Conservation (phyloP, 1,139 yeast species). For the Sugiyamaella sp. region DNA sequence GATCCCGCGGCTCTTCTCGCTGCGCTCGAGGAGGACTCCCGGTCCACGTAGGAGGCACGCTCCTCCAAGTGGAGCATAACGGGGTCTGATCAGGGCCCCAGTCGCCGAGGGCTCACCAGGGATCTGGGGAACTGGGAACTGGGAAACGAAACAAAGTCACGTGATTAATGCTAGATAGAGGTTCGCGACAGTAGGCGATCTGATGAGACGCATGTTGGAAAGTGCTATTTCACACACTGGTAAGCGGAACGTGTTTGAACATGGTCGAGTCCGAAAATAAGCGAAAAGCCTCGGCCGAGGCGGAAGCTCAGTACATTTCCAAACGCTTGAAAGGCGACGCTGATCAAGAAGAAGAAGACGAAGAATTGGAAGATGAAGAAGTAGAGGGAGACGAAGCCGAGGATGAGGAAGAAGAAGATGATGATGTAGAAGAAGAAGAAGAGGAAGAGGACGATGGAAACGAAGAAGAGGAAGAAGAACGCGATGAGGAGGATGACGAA, state of each 20-base stretch:
- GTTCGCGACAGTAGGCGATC: background rate
- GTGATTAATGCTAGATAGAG: no score
- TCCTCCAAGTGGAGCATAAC: no score
- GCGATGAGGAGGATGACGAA: background rate
- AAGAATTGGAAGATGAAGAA: conserved; percentile 7
- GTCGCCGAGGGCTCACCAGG: no score
- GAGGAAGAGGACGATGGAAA: conserved; percentile 5
- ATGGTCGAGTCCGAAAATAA: conserved; percentile 16
- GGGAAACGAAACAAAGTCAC: background rate
- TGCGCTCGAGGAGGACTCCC: no score
- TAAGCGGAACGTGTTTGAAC: background rate
- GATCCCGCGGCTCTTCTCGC: background rate
- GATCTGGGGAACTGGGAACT: no score
- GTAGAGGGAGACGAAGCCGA: conserved; percentile 1
- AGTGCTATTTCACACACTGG: background rate
- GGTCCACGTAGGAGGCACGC: no score
- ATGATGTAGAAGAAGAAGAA: conserved; percentile 5
- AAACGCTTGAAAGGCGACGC: conserved; percentile 6
- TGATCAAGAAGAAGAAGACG: conserved; percentile 7
- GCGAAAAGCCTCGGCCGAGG: conserved; percentile 11
- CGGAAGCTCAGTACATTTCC: conserved; percentile 6
- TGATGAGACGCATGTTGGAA: background rate
- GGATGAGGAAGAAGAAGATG: conserved; percentile 6
- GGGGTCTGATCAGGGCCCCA: no score
- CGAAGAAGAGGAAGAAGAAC: conserved; percentile 27